Evolutionary conservation across 495 filamentous ascomycete genomes (phyloP).

Genomic region (Ramalina intermedia): DNA sequence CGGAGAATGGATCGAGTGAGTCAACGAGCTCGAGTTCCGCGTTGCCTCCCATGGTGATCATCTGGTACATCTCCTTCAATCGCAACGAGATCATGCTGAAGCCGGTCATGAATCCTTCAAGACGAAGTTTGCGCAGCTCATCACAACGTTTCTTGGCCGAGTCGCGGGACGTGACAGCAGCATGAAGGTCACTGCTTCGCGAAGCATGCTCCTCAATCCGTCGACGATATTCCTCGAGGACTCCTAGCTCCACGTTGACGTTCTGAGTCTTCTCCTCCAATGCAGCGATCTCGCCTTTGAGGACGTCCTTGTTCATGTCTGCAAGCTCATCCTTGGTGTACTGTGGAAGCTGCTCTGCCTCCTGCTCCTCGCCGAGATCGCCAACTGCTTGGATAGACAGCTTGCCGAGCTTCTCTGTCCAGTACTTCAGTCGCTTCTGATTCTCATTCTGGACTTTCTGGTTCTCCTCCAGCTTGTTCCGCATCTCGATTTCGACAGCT

Average conservation of each 20-base stretch:
- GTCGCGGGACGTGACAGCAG: constrained; percentile 63
- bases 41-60: constrained; percentile 99
- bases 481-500: constrained; percentile 91
- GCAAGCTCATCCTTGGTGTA: constrained; percentile 82
- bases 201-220: constrained; percentile 75
- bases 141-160: constrained; percentile 79
- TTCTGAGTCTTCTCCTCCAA: constrained; percentile 90
- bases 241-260: constrained; percentile 73
- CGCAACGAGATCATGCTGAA: constrained; percentile 89
- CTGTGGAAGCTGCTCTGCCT: constrained; percentile 48
- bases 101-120: constrained; percentile 98
- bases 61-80: constrained; percentile 99
- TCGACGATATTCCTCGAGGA: constrained; percentile 85
- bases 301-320: constrained; percentile 78
- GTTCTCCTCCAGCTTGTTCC: constrained; percentile 91
- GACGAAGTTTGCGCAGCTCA: constrained; percentile 70
- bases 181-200: constrained; percentile 63
- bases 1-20: constrained; percentile 86
- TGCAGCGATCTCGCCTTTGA: constrained; percentile 77
- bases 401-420: constrained; percentile 78
- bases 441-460: constrained; percentile 80
- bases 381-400: constrained; percentile 59
- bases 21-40: constrained; percentile 95
- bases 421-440: constrained; percentile 69
- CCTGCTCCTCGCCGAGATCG: constrained; percentile 45